These are phyloP conservation scores for Pueraria montana DNA, from an alignment of 306 rosid species.

Conservation along the genomic window DNA sequence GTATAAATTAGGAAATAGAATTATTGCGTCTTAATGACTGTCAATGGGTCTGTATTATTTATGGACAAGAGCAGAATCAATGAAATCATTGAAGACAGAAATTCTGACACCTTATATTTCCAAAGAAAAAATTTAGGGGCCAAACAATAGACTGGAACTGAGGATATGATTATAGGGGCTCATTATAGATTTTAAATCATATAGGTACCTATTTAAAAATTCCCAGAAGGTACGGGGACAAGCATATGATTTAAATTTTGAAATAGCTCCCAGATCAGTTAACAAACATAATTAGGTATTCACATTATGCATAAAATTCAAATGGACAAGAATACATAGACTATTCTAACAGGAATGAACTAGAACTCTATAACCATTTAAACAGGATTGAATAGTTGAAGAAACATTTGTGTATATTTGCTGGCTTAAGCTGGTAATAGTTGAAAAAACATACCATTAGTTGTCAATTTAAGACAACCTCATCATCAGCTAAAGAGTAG, in stretches of 20 bases:
- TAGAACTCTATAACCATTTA: background rate
- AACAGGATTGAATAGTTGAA: background rate
- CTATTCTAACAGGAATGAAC: background rate
- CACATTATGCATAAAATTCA: slow-evolving; percentile 13
- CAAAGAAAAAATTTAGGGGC: background rate
- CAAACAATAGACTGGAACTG: background rate
- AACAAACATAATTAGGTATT: slow-evolving; percentile 2
- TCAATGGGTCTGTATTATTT: too few species aligned
- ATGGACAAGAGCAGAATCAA: too few species aligned
- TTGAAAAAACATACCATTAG: slow-evolving; percentile 69
- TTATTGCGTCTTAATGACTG: too few species aligned
- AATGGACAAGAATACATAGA: background rate
- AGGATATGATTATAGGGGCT: background rate
- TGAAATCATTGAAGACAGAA: too few species aligned
- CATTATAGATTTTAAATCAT: background rate
- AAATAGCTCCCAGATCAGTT: slow-evolving; percentile 15
- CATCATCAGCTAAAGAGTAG: slow-evolving; percentile 77
- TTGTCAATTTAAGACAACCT: slow-evolving; percentile 71
- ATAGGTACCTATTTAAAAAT: background rate
- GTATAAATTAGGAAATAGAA: too few species aligned
- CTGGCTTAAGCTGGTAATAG: slow-evolving; percentile 31
- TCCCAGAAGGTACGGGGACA: background rate
- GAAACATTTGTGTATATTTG: slow-evolving; percentile 4
- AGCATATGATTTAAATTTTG: background rate
- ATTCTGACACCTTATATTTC: too few species aligned